These are phyloP conservation scores for Incumbomyces delicatus DNA, from an alignment of 2,329 filamentous ascomycete species.

Conservation along the genomic window DNA sequence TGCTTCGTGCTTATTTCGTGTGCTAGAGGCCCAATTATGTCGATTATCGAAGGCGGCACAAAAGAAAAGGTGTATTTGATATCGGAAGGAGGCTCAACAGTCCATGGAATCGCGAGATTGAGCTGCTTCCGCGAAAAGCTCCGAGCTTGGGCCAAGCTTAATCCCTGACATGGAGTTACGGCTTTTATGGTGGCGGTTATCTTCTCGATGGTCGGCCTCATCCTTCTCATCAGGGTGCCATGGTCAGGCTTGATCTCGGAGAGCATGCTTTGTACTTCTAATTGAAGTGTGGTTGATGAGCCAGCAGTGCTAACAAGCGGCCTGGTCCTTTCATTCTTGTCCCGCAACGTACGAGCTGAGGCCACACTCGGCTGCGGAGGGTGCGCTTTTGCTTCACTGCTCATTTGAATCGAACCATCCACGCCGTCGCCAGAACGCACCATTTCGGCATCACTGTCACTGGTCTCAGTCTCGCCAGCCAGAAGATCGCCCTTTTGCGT, in stretches of 20 bases:
- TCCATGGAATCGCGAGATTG: slow-evolving; percentile 71
- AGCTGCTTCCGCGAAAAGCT: slow-evolving; percentile 56
- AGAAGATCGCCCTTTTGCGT: slow-evolving; percentile 1
- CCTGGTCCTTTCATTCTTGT: too few relatives aligned
- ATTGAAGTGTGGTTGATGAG: slow-evolving; percentile 36
- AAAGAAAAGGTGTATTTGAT: slow-evolving; percentile 76
- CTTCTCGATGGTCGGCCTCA: slow-evolving; percentile 43
- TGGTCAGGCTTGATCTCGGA: slow-evolving; percentile 49
- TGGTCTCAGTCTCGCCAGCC: not conserved
- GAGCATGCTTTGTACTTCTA: slow-evolving; percentile 57
- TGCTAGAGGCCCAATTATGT: slow-evolving; percentile 80
- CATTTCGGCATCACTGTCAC: not conserved
- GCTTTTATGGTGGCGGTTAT: slow-evolving; percentile 46
- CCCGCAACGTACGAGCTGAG: too few relatives aligned
- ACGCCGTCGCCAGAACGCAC: too few relatives aligned
- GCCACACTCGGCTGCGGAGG: too few relatives aligned
- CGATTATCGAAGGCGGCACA: slow-evolving; percentile 64
- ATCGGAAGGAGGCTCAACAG: slow-evolving; percentile 65
- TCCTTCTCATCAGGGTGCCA: slow-evolving; percentile 33
- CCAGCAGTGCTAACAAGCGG: not conserved
- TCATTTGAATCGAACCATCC: too few relatives aligned
- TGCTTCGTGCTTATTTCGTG: slow-evolving; percentile 58
- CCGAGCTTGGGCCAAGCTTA: slow-evolving; percentile 55
- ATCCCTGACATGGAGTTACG: slow-evolving; percentile 41
- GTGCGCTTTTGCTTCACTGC: too few relatives aligned